These are phyloP conservation scores for Cryomyces minteri DNA, from an alignment of 495 filamentous ascomycete species.

Conservation along the genomic window DNA sequence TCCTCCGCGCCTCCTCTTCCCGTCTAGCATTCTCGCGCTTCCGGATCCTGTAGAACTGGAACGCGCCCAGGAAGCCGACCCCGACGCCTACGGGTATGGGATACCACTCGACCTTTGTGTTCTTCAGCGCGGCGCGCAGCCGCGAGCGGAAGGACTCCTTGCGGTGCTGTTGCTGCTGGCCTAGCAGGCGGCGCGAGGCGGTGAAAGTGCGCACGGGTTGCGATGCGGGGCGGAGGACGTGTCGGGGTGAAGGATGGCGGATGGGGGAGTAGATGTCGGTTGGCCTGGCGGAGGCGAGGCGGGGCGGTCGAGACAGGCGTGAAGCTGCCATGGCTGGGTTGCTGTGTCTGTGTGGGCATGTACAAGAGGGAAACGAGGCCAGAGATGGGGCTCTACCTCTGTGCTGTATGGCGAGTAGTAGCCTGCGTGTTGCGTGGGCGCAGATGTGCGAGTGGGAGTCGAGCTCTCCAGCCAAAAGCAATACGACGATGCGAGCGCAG, in stretches of 20 bases:
- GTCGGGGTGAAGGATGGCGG: conserved; percentile 5
- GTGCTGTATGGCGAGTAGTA: too few relatives aligned
- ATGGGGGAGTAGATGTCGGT: not conserved
- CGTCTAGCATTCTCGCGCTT: conserved; percentile 34
- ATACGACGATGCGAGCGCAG: too few relatives aligned
- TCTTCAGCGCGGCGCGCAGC: conserved; percentile 40
- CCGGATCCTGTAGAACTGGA: conserved; percentile 58
- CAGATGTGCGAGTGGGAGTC: too few relatives aligned
- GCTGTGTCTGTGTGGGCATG: not conserved
- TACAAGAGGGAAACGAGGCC: not conserved
- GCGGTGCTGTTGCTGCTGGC: conserved; percentile 21
- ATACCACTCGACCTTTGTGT: conserved; percentile 81
- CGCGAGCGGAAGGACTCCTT: conserved; percentile 45
- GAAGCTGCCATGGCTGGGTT: not conserved
- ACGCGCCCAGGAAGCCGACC: conserved; percentile 66
- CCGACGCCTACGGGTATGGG: conserved; percentile 88
- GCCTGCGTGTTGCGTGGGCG: too few relatives aligned
- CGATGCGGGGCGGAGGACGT: conserved; percentile 6
- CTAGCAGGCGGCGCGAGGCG: conserved; percentile 22
- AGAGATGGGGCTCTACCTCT: not conserved
- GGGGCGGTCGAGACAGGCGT: not conserved
- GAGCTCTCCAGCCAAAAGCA: too few relatives aligned
- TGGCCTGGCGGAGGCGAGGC: not conserved
- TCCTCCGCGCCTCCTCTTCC: conserved; percentile 24
- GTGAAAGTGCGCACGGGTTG: conserved; percentile 22